Evolutionary conservation across 2,329 filamentous ascomycete genomes (phyloP).

Genomic region (Fusarium veterinarium): DNA sequence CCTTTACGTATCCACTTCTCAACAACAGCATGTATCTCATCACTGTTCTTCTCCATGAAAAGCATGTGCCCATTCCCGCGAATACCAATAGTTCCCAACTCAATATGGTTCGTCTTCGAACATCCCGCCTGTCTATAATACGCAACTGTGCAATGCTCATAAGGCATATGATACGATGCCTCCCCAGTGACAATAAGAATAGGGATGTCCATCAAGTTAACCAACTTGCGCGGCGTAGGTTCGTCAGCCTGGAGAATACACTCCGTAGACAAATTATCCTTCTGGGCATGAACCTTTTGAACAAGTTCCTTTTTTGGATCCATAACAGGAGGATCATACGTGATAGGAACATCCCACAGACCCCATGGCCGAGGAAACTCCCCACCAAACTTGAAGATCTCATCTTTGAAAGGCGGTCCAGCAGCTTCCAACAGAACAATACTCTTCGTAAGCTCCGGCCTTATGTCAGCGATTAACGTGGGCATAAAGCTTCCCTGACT

Average conservation of each 20-base stretch:
- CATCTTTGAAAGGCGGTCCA: constrained; percentile 60
- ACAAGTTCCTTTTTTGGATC: constrained; percentile 32
- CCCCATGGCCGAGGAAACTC: constrained; percentile 55
- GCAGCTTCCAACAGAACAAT: constrained; percentile 59
- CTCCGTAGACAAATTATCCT: constrained; percentile 13
- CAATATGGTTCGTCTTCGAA: constrained; percentile 32
- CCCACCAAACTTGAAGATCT: constrained; percentile 52
- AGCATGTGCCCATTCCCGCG: constrained; percentile 42
- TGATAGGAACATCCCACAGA: constrained; percentile 60
- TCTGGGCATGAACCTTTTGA: constrained; percentile 5
- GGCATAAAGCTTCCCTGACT: constrained; percentile 58
- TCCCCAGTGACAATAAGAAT: constrained; percentile 39
- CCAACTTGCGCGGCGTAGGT: constrained; percentile 39
- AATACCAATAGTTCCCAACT: constrained; percentile 33
- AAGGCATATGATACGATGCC: constrained; percentile 34
- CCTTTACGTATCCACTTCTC: constrained; percentile 24
- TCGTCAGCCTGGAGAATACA: constrained; percentile 32
- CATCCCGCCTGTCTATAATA: constrained; percentile 40
- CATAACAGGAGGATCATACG: constrained; percentile 55
- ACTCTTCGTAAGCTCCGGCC: constrained; percentile 54
- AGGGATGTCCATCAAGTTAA: constrained; percentile 49
- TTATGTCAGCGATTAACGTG: constrained; percentile 42
- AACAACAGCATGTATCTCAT: constrained; percentile 27
- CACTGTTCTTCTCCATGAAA: constrained; percentile 43
- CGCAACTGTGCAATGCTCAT: constrained; percentile 38